Percentiles rank a stretch among this genome's conserved stretches.
phyloP scores from a whole-genome alignment of 2,329 filamentous ascomycete genomes.

The Trichoderma cornu-damae region DNA sequence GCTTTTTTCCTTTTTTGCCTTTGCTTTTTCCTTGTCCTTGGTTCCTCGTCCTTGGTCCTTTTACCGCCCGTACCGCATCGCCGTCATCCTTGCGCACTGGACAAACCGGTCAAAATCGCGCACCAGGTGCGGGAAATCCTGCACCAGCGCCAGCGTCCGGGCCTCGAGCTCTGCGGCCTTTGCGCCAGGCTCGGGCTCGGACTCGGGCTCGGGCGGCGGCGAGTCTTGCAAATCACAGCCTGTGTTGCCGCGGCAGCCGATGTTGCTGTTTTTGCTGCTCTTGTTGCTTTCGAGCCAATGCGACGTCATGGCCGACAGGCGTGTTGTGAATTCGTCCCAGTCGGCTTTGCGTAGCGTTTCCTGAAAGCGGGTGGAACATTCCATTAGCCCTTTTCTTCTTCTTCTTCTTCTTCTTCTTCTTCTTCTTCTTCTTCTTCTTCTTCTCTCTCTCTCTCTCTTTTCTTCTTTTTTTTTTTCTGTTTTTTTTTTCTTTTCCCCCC shows the following conservation, averaged over 20 bases:
- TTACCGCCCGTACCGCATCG: neutral
- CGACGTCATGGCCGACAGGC: slow-evolving; percentile 19
- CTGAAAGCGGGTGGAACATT: slow-evolving; percentile 17
- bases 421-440: too few relatives aligned
- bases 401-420: too few relatives aligned
- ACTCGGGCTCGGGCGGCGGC: slow-evolving; percentile 1
- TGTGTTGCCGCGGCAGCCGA: slow-evolving; percentile 2
- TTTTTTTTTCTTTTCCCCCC: too few relatives aligned
- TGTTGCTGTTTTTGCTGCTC: neutral
- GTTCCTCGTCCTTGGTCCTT: neutral
- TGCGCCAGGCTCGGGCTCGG: slow-evolving; percentile 7
- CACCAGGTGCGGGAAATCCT: slow-evolving; percentile 27
- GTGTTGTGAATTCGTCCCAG: slow-evolving; percentile 25
- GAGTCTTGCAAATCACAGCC: neutral
- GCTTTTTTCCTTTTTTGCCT: neutral
- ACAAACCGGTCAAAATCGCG: slow-evolving; percentile 28
- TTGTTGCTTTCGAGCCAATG: slow-evolving; percentile 20
- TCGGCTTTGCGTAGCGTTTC: slow-evolving; percentile 26
- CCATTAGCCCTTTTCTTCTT: neutral
- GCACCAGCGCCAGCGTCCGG: slow-evolving; percentile 24
- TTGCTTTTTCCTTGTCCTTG: neutral
- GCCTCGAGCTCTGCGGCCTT: slow-evolving; percentile 23
- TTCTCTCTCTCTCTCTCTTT: too few relatives aligned
- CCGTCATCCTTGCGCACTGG: slow-evolving; percentile 20
- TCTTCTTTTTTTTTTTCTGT: too few relatives aligned